phyloP scores from a whole-genome alignment of 1,284 basidiomycete genomes.

The Fomitopsis schrenkii region DNA sequence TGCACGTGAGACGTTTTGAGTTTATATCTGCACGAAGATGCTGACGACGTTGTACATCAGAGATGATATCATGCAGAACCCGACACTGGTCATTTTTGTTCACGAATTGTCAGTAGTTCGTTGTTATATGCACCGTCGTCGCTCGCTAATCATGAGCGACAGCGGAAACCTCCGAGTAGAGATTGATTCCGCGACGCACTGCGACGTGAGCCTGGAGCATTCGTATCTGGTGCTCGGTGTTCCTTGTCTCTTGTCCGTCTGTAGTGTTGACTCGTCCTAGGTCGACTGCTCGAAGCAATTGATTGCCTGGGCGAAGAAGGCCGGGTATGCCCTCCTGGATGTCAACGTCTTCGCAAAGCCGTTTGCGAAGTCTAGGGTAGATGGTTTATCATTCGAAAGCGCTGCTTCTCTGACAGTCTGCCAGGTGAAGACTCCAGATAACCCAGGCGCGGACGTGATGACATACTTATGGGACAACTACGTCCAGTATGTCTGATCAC shows the following conservation, averaged over 20 bases:
- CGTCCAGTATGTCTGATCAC: constrained; percentile 52
- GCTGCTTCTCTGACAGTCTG: constrained; percentile 2
- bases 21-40: constrained; percentile 5
- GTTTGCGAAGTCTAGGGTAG: constrained; percentile 36
- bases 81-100: constrained; percentile 76
- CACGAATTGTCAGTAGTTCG: constrained; percentile 80
- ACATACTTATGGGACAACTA: constrained; percentile 96
- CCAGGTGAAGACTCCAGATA: constrained; percentile 34
- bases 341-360: constrained; percentile 81
- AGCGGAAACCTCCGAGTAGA: constrained; percentile 87
- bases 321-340: constrained; percentile 78
- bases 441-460: constrained; percentile 57
- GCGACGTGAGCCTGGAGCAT: constrained; percentile 72
- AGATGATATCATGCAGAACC: constrained; percentile 60
- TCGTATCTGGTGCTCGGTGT: constrained; percentile 66
- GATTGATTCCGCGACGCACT: constrained; percentile 65
- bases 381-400: not conserved
- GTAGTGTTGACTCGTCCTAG: constrained; percentile 35
- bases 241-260: not conserved
- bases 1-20: constrained; percentile 60
- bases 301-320: constrained; percentile 68
- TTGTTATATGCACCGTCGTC: not conserved
- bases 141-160: not conserved
- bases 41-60: constrained; percentile 31
- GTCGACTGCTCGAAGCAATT: constrained; percentile 83